Percentiles rank a stretch among this genome's conserved stretches.
Conservation (phyloP, 2,329 filamentous ascomycete genomes). For the Talaromyces sp. region DNA sequence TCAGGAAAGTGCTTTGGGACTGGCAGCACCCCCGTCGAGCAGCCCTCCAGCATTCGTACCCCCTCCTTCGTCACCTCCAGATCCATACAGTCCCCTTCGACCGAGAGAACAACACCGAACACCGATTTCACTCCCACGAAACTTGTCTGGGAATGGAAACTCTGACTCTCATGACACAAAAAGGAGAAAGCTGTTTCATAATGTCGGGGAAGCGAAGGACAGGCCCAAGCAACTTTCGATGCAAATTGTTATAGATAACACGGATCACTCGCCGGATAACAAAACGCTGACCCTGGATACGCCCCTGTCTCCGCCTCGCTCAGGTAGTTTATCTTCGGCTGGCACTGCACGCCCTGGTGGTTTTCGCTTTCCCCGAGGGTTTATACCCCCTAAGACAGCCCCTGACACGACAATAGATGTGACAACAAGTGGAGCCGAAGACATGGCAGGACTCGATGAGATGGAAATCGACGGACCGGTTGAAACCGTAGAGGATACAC, state of each 20-base stretch:
- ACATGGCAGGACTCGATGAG: constrained; percentile 12
- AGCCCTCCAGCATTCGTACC: constrained; percentile 25
- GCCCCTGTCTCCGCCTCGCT: constrained; percentile 35
- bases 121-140: background rate
- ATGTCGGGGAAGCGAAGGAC: constrained; percentile 9
- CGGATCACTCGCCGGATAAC: constrained; percentile 9
- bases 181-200: constrained; percentile 28
- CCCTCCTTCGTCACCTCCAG: constrained; percentile 21
- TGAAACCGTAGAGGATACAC: constrained; percentile 5
- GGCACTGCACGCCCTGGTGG: constrained; percentile 17
- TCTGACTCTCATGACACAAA: constrained; percentile 22
- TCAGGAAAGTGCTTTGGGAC: constrained; percentile 23
- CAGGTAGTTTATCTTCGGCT: constrained; percentile 26
- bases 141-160: background rate
- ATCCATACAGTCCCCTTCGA: constrained; percentile 8
- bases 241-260: constrained; percentile 22
- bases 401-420: constrained; percentile 18
- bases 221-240: constrained; percentile 12
- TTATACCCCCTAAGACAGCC: constrained; percentile 24
- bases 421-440: constrained; percentile 13
- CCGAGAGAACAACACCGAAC: constrained; percentile 2
- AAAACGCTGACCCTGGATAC: constrained; percentile 25
- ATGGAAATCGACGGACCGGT: constrained; percentile 9
- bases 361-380: constrained; percentile 33
- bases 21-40: constrained; percentile 25